Base-by-base conservation (phyloP, 2,329 filamentous ascomycete species). In the Talaromyces sp. region DNA sequence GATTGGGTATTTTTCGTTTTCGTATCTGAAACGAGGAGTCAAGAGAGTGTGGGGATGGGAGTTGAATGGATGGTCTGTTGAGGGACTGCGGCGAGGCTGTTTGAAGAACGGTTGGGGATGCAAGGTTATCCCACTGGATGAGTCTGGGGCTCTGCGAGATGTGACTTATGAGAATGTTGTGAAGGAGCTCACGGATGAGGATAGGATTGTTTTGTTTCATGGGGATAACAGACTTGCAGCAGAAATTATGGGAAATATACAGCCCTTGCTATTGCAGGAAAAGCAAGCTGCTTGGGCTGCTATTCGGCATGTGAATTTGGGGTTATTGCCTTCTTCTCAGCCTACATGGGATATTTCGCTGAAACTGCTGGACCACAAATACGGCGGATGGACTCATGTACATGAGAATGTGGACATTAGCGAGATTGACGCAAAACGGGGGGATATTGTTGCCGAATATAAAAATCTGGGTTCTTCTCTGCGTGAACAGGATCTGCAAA, bases 1-100 rank as follows among this genome's bases (percentile, higher is more conserved):
- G 0, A 96, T 97, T 65, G 93, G 93, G 5, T 97, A 97, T 75
- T 97, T 97, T 75, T 85, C 89, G 3, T 96, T 97, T 69, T 89
- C 86, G 32, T 97, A 96, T 74, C 83, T 87, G 7, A 81, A 79
- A 61, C 83, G 88, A 19, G 91, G 91, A 0, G 77, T 92, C 68
- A 77, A 68, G 9, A 78, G 83, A 54, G 88, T 97, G 1, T 78
- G 94, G 48, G 90, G 91, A 66, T 97, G 91, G 89, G 93, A 97
- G 74, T 79, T 97, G 52, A 97, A 96, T 72, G 88, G 88, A 0
- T 90, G 92, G 88, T 92, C 88, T 65, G 83, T 96, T 35, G 91
- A 97, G 77, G 92, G 90, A 0, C 74, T 97, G 69, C 81, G 86
- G 27, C 84, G 90, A 65, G 93, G 92, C 24, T 90, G 92, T 29